Evolutionary conservation across 768 basidiomycete species (phyloP), one percentile per base, ranked within the genome.

Genomic region (Rubroboletus pulcherrimus): DNA sequence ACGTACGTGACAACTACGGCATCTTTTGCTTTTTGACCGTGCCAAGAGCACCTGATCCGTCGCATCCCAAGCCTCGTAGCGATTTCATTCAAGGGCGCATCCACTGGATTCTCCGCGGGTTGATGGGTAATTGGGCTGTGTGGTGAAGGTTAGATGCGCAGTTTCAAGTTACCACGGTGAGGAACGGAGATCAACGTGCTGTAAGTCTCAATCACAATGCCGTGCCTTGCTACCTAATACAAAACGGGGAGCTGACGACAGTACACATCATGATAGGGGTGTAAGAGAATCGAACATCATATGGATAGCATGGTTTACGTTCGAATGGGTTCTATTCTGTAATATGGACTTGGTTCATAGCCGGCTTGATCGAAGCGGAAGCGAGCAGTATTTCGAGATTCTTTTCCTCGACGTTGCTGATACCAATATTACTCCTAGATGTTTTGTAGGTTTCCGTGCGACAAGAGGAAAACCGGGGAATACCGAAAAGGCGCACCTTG

Each of bases 241-340:
- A 91, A 71, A 31, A 86, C 73, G 0, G 81, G 76, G 2, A 73
- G 76, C 60, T 84, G 82, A 29, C 73, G 61, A 4, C 72, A 69
- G 61, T 81, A 80, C 39, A 87, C 83, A 68, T n/a, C n/a, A n/a
- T n/a, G n/a, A n/a, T 91, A 91, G 2, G 88, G 88, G 61, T 90
- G 86, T 11, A 90, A 71, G 14, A 75, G 71, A 58, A 89, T 88
- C 85, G 88, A 51, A 41, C n/a, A 38, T 9, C 8, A 31, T 9
- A 44, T 51, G 9, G 47, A 58, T 39, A 56, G 37, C 53, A 10
- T 17, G 1, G 35, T 26, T 37, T 8, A 9, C 11, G 21, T 45
- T 35, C n/a, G 11, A 12, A 39, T 7, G 12, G 17, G 8, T 15
- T 29, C n/a, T 21, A 14, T 8, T 29, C 14, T 33, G n/a, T 12